phyloP scores from a whole-genome alignment of 176 grass and related monocot species.

The Musa acuminata region DNA sequence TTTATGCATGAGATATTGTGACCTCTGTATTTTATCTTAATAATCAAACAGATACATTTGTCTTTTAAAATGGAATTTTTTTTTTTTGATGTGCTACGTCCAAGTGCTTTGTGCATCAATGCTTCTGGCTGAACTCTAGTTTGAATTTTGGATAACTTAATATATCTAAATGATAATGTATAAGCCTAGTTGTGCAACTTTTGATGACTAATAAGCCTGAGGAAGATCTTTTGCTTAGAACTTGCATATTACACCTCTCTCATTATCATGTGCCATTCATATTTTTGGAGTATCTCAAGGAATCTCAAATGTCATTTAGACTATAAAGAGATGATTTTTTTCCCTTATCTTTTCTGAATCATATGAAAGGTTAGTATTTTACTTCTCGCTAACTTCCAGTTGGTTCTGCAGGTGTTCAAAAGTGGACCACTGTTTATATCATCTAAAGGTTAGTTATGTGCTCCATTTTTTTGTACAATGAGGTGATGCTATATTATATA shows the following conservation, averaged over 20 bases:
- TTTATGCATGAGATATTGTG: no score
- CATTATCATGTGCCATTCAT: not conserved
- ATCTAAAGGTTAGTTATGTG: conserved; percentile 66
- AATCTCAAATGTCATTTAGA: not conserved
- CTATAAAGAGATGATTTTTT: not conserved
- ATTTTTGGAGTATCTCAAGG: not conserved
- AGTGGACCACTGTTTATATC: conserved; percentile 98
- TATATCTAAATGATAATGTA: no score
- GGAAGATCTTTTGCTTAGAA: not conserved
- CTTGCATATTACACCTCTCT: not conserved
- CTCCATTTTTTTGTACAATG: not conserved
- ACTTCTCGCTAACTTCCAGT: conserved; percentile 23
- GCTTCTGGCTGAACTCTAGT: no score
- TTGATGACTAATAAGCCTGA: not conserved
- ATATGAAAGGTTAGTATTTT: not conserved
- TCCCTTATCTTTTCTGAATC: not conserved
- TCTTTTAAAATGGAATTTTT: no score
- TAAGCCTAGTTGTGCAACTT: not conserved
- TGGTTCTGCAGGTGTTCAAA: conserved; percentile 72
- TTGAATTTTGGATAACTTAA: no score
- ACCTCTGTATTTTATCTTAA: no score
- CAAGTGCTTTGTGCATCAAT: no score
- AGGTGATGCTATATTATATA: not conserved
- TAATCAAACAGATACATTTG: no score
- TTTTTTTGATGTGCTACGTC: no score